A percentile compares a stretch with the other conserved stretches of the same genome.
phyloP scores from a whole-genome alignment of 257 asterid species.

The Apocynum venetum region DNA sequence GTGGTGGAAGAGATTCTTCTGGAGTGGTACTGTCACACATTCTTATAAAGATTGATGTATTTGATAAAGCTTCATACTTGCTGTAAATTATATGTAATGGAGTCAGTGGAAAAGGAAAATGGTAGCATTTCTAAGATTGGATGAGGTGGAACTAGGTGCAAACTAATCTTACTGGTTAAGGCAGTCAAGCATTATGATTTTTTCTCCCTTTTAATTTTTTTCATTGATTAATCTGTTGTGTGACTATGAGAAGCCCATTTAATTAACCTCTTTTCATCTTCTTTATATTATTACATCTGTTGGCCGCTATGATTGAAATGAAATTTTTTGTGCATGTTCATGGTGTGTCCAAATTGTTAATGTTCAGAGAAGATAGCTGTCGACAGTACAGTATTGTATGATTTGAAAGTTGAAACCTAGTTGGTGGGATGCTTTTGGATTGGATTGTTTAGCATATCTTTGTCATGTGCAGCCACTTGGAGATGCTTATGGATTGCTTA shows the following conservation, averaged over 20 bases:
- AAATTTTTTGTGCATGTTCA: not conserved
- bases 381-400: not conserved
- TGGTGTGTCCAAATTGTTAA: not conserved
- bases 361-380: not conserved
- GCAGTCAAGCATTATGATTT: not conserved
- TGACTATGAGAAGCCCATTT: not conserved
- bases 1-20: conserved; percentile 98
- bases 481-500: conserved; percentile 97
- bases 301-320: not conserved
- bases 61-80: not conserved
- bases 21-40: conserved; percentile 60
- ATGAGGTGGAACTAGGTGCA: not conserved
- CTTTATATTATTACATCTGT: not conserved
- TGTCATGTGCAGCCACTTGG: conserved; percentile 64
- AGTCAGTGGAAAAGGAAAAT: conserved; percentile 8
- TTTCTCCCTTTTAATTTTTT: not conserved
- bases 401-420: conserved; percentile 8
- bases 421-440: conserved; percentile 14
- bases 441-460: conserved; percentile 16
- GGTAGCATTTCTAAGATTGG: not conserved
- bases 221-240: not conserved
- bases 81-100: not conserved
- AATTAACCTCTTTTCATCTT: not conserved
- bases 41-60: conserved; percentile 8
- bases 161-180: not conserved